Base-by-base conservation (phyloP, 495 filamentous ascomycete genomes). In the Jackrogersella multiformis region DNA sequence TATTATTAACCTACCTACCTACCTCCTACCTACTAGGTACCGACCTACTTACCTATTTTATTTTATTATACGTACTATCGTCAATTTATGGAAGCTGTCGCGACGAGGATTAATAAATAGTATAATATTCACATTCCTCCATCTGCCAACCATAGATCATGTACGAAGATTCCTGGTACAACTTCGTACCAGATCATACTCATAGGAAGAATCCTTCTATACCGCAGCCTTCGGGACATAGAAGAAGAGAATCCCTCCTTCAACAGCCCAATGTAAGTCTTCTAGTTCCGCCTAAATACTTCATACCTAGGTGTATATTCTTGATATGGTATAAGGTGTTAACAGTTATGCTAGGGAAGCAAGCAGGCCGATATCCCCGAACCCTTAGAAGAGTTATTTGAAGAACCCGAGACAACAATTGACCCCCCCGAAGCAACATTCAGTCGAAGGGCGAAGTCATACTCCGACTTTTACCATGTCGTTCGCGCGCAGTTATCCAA, bases 151-250 rank as follows among this genome's bases (percentile, higher is more conserved):
- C 34, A 44, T 36, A 53, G 74, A 74, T 54, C 51, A 91, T 90
- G 89, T 91, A 90, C 78, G 90, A 92, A 73, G 89, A 92, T 70
- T 84, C 87, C 7, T 92, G 89, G 85, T 89, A 91, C 76, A 87
- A 82, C 59, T 85, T 89, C 68, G 85, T 88, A 23, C 84, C 85
- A 1, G 82, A 84, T 34, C 76, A 81, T 36, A 78, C 83, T 36
- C 73, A 83, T 12, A 80, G 79, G 61, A 77, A 78, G 30, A 81
- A 81, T 3, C 76, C 77, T 16, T 68, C 72, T 5, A 63, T 68
- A 3, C 66, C 72, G 8, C 78, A 80, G 45, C 52, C 64, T 44
- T 52, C 79, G 8, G 84, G 82, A 51, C 87, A 88, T 63, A 82
- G 80, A 34, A 83, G 89, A 51, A 84, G 80, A 70, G 81, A 86